Base-by-base conservation (phyloP, 352 stramenopile species). In the Thalassiosira mediterranea region DNA sequence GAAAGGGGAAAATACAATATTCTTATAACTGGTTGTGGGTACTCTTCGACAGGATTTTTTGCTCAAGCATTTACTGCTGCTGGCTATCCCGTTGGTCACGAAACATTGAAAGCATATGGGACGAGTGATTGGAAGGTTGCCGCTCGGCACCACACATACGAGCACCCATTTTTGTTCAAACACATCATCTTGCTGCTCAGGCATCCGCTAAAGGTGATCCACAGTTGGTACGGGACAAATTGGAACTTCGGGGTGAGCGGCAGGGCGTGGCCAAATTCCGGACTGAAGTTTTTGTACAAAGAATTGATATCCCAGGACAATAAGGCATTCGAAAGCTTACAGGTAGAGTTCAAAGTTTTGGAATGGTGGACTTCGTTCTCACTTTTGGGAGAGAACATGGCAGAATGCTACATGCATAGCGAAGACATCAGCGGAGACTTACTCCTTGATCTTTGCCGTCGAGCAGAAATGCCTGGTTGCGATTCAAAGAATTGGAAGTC, bases 31-130 rank as follows among this genome's bases (percentile, higher is more conserved):
- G 37, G 37, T 44, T 8, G 8, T 15, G 37, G 37, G 15, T 44
- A 44, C 15, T 44, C 37, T 44, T 44, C 37, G 37, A 44, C 37
- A 15, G 37, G 37, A 44, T 44, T 44, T 44, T 44, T 44, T 44
- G 37, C 37, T 15, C 8, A 44, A 44, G 15, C 37, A 15, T 44
- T 44, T 15, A 44, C 37, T 15, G 15, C 8, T 15, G 37, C 37
- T 44, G 37, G 37, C 8, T 44, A 44, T 15, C 37, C 37, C 37
- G 37, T 44, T 44, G 37, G 37, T 44, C 37, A 44, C 15, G 37
- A 44, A 44, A 8, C 8, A 15, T 44, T 44, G 8, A 15, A 15
- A 44, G 15, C 8, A 44, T 15, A 44, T 15, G 37, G 37, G 8
- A 44, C 15, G 8, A 15, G 8, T 44, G 37, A 44, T 44, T 44